Percentiles rank a stretch among this genome's conserved stretches.
phyloP scores from a whole-genome alignment of 805 yeast species.

The Teunomyces panamensis region DNA sequence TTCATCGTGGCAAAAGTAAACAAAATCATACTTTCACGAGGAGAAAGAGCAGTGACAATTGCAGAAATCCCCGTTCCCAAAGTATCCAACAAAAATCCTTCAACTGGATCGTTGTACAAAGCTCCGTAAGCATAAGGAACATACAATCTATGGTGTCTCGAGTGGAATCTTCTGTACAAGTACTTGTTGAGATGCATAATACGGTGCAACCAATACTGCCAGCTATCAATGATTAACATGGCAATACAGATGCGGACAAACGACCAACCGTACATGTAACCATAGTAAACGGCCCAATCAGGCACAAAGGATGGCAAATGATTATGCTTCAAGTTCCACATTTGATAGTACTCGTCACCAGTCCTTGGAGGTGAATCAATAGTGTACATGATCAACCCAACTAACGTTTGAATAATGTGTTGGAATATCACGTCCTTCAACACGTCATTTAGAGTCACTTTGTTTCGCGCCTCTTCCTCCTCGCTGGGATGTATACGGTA shows the following conservation, averaged over 20 bases:
- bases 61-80: constrained; percentile 87
- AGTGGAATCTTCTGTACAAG: constrained; percentile 79
- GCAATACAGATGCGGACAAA: constrained; percentile 56
- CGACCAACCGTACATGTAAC: constrained; percentile 67
- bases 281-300: constrained; percentile 42
- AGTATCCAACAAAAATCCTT: constrained; percentile 91
- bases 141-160: constrained; percentile 90
- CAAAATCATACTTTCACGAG: constrained; percentile 72
- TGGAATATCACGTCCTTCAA: constrained; percentile 79
- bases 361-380: constrained; percentile 58
- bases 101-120: constrained; percentile 87
- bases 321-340: constrained; percentile 46
- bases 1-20: constrained; percentile 90
- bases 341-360: constrained; percentile 45
- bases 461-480: constrained; percentile 74
- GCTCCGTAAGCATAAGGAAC: constrained; percentile 98
- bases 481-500: constrained; percentile 92
- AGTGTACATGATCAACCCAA: constrained; percentile 54
- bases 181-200: constrained; percentile 79
- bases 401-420: constrained; percentile 76
- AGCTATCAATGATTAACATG: constrained; percentile 77
- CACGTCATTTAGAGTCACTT: constrained; percentile 67
- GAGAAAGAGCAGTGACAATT: constrained; percentile 57
- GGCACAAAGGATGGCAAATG: constrained; percentile 44
- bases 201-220: constrained; percentile 93